These are phyloP conservation scores for Pichia kudriavzevii DNA, from an alignment of 1,139 yeast genomes.

Conservation along the genomic window DNA sequence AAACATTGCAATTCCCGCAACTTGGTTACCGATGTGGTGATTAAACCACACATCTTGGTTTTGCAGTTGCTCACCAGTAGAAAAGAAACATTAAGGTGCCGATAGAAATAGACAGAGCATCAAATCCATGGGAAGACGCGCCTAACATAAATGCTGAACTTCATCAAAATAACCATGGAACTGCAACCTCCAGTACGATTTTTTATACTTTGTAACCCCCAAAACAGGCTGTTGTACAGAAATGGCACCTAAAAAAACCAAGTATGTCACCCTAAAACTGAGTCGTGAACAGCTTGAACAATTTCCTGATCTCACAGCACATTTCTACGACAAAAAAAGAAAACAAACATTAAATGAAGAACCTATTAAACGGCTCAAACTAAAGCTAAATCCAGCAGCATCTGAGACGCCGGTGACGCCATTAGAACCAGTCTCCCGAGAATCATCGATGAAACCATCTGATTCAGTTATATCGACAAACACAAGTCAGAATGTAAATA, in stretches of 20 bases:
- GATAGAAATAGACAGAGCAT: no score
- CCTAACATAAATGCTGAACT: no score
- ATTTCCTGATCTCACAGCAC: conserved; percentile 9
- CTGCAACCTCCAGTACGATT: no score
- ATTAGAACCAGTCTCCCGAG: conserved; percentile 1
- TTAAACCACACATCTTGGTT: no score
- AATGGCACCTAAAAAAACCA: conserved; percentile 8
- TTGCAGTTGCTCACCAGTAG: no score
- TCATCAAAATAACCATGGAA: no score
- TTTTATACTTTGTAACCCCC: no score
- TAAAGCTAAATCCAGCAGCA: conserved; percentile 1
- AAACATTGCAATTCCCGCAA: no score
- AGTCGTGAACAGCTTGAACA: conserved; percentile 3
- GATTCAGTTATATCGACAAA: no score
- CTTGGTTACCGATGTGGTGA: no score
- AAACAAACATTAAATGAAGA: conserved; percentile 3
- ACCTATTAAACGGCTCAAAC: not conserved
- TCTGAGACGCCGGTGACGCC: not conserved
- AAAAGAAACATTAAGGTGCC: no score
- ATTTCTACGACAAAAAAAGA: conserved; percentile 4
- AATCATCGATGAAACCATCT: conserved; percentile 5
- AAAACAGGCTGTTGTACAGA: not conserved
- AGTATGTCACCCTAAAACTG: conserved; percentile 7
- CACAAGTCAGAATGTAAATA: not conserved
- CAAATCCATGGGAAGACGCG: no score